Base-by-base conservation (phyloP, 495 filamentous ascomycete species). In the Amniculicola lignicola region DNA sequence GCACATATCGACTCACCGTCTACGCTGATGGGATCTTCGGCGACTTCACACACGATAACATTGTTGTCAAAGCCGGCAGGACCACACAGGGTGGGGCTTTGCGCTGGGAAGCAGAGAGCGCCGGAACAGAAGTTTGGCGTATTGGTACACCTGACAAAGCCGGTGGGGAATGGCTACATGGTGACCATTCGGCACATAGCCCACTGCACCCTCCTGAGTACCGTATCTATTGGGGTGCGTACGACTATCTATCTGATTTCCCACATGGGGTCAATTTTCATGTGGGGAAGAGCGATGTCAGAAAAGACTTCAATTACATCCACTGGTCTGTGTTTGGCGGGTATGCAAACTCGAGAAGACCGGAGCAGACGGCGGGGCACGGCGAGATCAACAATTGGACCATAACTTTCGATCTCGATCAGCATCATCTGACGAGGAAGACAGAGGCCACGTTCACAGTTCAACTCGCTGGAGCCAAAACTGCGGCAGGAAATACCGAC, bases 1-100 rank as follows among this genome's bases (percentile, higher is more conserved):
- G 76, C 18, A 78, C 64, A 15, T 83, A 80, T 63, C 71, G 79
- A 4, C 67, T 84, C 12, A 83, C 79, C 0, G 64, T 82, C 29
- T 82, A 81, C 36, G 80, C 79, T 3, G 74, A 80, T 18, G 77
- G 73, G 0, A 71, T 82, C 22, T 84, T 82, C 31, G 79, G 80
- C 2, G 70, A 81, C 47, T 80, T 71, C 46, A 60, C 70, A 1
- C 65, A 73, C 19, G 77, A 79, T 29, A 69, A 67, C 4, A 57
- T 81, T 21, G 47, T 53, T 1, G 66, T 81, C 12, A 51, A 54
- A 1, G 63, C 69, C 7, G 70, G 71, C 15, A 64, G 70, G 36
- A 40, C 10, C 3, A 51, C 44, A 10, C 5, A 15, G 2, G 22
- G n/a, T 16, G 25, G 21, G 16, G 15, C 28, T 3, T 5, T 38